These are phyloP conservation scores for Nymphaea thermarum DNA, from an alignment of 164 flowering plant species.

Conservation along the genomic window DNA sequence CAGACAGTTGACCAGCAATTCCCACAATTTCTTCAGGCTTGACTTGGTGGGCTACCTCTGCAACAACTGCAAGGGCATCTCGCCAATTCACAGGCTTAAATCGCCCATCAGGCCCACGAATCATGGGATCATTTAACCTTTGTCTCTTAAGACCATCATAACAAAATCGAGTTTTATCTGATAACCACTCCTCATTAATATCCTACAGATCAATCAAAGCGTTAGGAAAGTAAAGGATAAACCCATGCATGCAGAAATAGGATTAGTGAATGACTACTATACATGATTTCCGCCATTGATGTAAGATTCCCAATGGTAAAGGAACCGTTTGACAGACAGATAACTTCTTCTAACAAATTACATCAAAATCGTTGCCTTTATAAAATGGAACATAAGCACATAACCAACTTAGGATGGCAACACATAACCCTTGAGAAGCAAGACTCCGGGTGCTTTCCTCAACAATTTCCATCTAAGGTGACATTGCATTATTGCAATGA, in stretches of 20 bases:
- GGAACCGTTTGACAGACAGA: neutral
- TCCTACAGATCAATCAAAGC: conserved; percentile 36
- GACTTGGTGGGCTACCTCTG: conserved; percentile 61
- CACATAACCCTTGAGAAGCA: too few species aligned
- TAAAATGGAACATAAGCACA: neutral
- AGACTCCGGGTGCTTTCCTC: too few species aligned
- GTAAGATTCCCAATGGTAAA: neutral
- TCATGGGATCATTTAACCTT: conserved; percentile 95
- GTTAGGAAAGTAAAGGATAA: neutral
- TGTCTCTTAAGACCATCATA: conserved; percentile 99
- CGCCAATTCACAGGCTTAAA: conserved; percentile 94
- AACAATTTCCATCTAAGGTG: too few species aligned
- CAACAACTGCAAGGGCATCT: conserved; percentile 90
- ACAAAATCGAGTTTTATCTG: conserved; percentile 97
- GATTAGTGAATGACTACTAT: neutral
- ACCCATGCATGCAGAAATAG: neutral
- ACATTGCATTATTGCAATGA: too few species aligned
- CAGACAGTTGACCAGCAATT: conserved; percentile 83
- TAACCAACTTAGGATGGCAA: neutral
- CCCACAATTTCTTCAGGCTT: conserved; percentile 92
- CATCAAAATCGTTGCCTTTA: neutral
- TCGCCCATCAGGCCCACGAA: conserved; percentile 94
- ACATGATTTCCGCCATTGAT: neutral
- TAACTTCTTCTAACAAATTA: neutral
- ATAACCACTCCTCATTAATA: conserved; percentile 98